Evolutionary conservation across 2,329 filamentous ascomycete species (phyloP), one percentile per base, ranked within the genome.

Genomic region (Talaromyces sp.): DNA sequence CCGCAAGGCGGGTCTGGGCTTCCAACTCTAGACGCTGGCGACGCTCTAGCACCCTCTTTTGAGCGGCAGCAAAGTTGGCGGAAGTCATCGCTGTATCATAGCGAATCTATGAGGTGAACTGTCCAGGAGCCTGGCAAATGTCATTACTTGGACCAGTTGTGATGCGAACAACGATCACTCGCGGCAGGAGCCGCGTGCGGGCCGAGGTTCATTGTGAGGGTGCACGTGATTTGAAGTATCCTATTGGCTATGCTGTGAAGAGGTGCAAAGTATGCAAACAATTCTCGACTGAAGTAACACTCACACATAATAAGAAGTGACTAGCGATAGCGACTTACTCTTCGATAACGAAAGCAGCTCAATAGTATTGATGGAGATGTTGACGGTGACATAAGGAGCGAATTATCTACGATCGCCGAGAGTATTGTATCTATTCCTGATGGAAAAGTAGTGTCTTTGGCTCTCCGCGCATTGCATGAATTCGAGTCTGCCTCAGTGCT

Each of bases 51-150:
- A 97, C 88, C 76, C 93, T 91, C 80, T 91, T 86, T 82, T 97
- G 93, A 70, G 94, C 94, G 77, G 92, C 90, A 78, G 91, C 89
- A 80, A 97, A 97, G 79, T 91, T 91, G 75, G 85, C 81, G 64
- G 84, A 82, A 69, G 81, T 84, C 84, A 86, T 86, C 69, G 73
- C 76, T 69, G 67, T 58, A 75, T 72, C 78, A 79, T 79, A 67
- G 61, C 47, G 54, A 63, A 43, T 25, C 29, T 19, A 43, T 7
- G 34, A n/a, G 17, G 34, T 5, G 17, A 19, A 17, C 6, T 17
- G 27, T n/a, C 54, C 60, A 62, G 58, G 29, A 49, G 29, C 40
- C 58, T 51, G 64, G 34, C 36, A 36, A 31, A 38, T 22, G 38
- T 63, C 53, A 15, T 29, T 36, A 10, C 11, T 27, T 56, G 22